Evolutionary conservation across 768 basidiomycete genomes (phyloP).

Genomic region (Pholiota molesta): DNA sequence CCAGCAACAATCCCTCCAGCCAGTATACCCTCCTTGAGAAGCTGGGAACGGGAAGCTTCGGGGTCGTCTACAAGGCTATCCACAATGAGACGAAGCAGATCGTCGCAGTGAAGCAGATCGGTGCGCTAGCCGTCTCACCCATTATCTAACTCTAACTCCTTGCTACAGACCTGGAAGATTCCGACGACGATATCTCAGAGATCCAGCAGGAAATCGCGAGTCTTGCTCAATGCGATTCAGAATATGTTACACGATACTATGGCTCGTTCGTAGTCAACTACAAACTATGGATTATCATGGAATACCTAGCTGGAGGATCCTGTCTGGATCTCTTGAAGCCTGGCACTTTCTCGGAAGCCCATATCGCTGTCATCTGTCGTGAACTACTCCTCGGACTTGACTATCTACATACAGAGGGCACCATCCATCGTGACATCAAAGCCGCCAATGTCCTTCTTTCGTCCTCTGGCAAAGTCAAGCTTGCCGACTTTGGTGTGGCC

Average conservation of each 20-base stretch:
- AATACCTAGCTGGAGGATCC: constrained; percentile 98
- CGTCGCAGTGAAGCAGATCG: constrained; percentile 98
- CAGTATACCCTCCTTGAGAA: constrained; percentile 95
- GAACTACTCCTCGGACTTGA: constrained; percentile 93
- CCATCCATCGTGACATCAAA: constrained; percentile 99
- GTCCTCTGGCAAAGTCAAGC: constrained; percentile 90
- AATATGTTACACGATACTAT: constrained; percentile 95
- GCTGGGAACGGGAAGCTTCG: constrained; percentile 96
- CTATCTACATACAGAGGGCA: constrained; percentile 94
- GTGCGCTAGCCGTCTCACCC: constrained; percentile 43
- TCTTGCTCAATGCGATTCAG: constrained; percentile 93
- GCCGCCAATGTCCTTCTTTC: constrained; percentile 95
- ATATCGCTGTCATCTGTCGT: constrained; percentile 93
- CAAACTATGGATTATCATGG: constrained; percentile 99
- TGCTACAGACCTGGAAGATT: constrained; percentile 87
- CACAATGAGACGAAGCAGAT: constrained; percentile 93
- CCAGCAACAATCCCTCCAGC: constrained; percentile 80
- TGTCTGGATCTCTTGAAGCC: constrained; percentile 95
- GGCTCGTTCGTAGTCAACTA: constrained; percentile 96
- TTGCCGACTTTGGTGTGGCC: constrained; percentile 98
- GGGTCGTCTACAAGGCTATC: constrained; percentile 95
- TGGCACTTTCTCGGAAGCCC: constrained; percentile 86
- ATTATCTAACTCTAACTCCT: constrained; percentile 13
- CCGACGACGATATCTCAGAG: constrained; percentile 97
- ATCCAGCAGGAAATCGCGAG: constrained; percentile 99